These are phyloP conservation scores for Penicillium coprophilum DNA, from an alignment of 495 filamentous ascomycete species.

Conservation along the genomic window DNA sequence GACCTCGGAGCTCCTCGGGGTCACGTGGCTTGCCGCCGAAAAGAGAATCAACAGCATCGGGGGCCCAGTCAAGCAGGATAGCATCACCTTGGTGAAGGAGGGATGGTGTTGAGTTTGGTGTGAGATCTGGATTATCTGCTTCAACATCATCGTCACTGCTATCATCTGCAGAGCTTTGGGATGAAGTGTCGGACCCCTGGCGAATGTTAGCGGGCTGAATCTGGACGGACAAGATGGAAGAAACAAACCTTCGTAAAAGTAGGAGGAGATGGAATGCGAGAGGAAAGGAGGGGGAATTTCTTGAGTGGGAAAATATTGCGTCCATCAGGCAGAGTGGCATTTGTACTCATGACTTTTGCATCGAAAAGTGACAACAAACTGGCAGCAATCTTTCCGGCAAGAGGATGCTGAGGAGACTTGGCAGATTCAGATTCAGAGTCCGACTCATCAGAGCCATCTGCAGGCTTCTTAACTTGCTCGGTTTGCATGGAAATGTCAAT, in stretches of 20 bases:
- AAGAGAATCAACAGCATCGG: conserved; percentile 62
- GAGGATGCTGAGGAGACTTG: conserved; percentile 20
- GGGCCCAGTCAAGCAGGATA: conserved; percentile 80
- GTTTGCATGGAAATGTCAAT: conserved; percentile 88
- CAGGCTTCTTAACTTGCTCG: conserved; percentile 36
- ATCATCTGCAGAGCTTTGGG: conserved; percentile 15
- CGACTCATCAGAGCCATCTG: conserved; percentile 18
- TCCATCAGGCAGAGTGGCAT: conserved; percentile 60
- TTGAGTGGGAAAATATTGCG: conserved; percentile 58
- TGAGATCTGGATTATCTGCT: conserved; percentile 16
- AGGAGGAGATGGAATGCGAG: conserved; percentile 37
- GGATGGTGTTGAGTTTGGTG: conserved; percentile 23
- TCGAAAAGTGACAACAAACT: conserved; percentile 69
- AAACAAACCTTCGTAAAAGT: conserved; percentile 21
- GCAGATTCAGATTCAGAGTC: conserved; percentile 7
- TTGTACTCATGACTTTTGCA: conserved; percentile 57
- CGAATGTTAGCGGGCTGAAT: not conserved
- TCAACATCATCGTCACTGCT: conserved; percentile 18
- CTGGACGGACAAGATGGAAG: not conserved
- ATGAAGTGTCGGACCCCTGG: conserved; percentile 4
- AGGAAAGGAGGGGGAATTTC: conserved; percentile 54
- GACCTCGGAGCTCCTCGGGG: conserved; percentile 48
- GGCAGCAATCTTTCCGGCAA: conserved; percentile 52
- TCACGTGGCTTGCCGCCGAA: conserved; percentile 56
- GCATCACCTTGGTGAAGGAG: conserved; percentile 76